Evolutionary conservation across 352 stramenopile species (phyloP).

Genomic region (Albugo candida): DNA sequence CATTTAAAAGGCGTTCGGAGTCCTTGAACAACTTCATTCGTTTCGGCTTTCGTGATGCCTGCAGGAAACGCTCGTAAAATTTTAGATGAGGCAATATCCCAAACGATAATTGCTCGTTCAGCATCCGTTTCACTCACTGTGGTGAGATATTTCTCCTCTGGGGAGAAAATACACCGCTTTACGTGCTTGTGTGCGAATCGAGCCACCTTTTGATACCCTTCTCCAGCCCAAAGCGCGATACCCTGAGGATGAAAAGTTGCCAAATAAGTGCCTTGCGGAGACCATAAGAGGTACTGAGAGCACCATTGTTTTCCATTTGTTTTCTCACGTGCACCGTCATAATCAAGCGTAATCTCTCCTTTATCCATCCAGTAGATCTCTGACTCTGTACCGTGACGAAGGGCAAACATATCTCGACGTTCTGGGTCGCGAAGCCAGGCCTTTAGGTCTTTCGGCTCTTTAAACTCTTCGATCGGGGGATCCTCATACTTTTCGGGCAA

Average conservation of each 20-base stretch:
- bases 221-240: constrained; percentile 93
- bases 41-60: constrained; percentile 50
- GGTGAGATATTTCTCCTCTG: constrained; percentile 93
- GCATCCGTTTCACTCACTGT: constrained; percentile 89
- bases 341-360: constrained; percentile 79
- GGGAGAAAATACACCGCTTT: constrained; percentile 88
- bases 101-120: constrained; percentile 92
- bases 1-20: constrained; percentile 87
- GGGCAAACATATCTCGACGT: constrained; percentile 88
- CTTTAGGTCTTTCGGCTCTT: constrained; percentile 84
- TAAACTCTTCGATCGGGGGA: constrained; percentile 71
- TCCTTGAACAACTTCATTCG: constrained; percentile 55
- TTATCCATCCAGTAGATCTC: constrained; percentile 93
- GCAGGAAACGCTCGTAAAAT: constrained; percentile 70
- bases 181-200: constrained; percentile 91
- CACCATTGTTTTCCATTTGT: constrained; percentile 92
- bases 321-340: constrained; percentile 92
- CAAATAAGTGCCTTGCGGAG: constrained; percentile 91
- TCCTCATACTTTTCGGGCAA: constrained; percentile 60
- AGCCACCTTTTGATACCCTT: constrained; percentile 94
- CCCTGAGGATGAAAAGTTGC: constrained; percentile 94
- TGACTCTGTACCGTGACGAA: constrained; percentile 90
- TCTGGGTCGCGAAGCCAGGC: constrained; percentile 83
- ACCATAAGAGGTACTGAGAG: constrained; percentile 96
- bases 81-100: constrained; percentile 84